These are phyloP conservation scores for Coniochaeta sp. DNA, from an alignment of 2,329 filamentous ascomycete genomes.

Conservation along the genomic window DNA sequence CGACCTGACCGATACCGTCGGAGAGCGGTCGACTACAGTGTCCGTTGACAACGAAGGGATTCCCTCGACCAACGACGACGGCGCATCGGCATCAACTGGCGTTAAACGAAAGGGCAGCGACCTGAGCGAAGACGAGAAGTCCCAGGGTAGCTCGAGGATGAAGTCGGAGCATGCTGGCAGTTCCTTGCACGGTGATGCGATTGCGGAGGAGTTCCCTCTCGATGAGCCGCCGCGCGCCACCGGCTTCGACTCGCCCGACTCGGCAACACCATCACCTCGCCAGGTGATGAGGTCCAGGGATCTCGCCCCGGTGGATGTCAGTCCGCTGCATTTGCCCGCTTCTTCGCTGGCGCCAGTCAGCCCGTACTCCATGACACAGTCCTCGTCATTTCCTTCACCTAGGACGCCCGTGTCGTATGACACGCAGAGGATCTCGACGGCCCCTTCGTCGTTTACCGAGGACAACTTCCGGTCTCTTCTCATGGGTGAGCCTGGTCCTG, in stretches of 20 bases:
- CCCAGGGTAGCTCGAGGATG: constrained; percentile 28
- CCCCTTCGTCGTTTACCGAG: constrained; percentile 66
- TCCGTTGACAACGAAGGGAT: background rate
- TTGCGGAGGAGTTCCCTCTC: constrained; percentile 36
- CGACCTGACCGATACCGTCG: background rate
- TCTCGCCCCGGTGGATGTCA: constrained; percentile 42
- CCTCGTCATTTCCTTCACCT: constrained; percentile 64
- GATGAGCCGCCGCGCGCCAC: constrained; percentile 10
- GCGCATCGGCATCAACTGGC: constrained; percentile 6
- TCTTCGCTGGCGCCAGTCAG: constrained; percentile 45
- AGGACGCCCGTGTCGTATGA: constrained; percentile 64
- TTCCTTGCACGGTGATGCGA: constrained; percentile 44
- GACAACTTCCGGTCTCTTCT: constrained; percentile 66
- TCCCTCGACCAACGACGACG: constrained; percentile 8
- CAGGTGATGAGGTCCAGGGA: constrained; percentile 35
- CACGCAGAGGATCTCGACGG: constrained; percentile 64
- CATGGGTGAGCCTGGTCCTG: constrained; percentile 67
- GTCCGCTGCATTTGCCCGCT: constrained; percentile 35
- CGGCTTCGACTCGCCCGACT: constrained; percentile 26
- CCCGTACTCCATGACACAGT: constrained; percentile 56
- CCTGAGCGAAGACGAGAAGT: constrained; percentile 32
- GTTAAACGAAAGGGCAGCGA: constrained; percentile 39
- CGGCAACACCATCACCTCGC: constrained; percentile 35
- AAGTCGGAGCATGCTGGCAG: constrained; percentile 41
- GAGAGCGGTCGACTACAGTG: constrained; percentile 5